A percentile compares a stretch with the other conserved stretches of the same genome.
phyloP scores from a whole-genome alignment of 2,329 filamentous ascomycete species.

The Trichoderma sp. region DNA sequence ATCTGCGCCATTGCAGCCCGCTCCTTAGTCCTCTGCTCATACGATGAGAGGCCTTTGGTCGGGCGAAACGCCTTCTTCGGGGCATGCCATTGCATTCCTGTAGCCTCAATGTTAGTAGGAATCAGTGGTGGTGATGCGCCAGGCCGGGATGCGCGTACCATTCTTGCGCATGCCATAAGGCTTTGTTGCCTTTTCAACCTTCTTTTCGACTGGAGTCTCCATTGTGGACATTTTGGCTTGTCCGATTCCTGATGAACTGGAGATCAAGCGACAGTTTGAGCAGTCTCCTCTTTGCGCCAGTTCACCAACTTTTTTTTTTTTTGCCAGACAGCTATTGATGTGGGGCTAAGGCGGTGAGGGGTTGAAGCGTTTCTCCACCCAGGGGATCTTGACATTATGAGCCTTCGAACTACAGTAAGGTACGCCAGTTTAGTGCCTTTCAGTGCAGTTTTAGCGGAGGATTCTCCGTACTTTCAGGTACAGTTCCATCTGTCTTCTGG shows the following conservation, averaged over 20 bases:
- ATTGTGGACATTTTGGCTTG: conserved; percentile 7
- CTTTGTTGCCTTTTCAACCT: conserved; percentile 38
- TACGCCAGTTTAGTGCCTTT: neutral
- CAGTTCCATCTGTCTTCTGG: neutral
- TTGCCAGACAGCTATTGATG: neutral
- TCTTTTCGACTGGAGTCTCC: conserved; percentile 29
- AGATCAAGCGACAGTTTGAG: neutral
- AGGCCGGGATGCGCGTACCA: conserved; percentile 51
- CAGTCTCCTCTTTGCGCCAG: neutral
- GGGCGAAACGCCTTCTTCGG: conserved; percentile 84
- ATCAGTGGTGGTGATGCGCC: neutral
- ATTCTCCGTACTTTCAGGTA: neutral
- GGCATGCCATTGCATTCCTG: conserved; percentile 94
- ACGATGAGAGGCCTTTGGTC: conserved; percentile 71
- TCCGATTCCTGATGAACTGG: neutral
- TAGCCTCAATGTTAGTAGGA: neutral
- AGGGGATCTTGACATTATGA: neutral
- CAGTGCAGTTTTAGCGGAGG: neutral
- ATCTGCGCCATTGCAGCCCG: conserved; percentile 69
- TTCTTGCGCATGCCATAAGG: conserved; percentile 74
- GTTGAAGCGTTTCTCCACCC: neutral
- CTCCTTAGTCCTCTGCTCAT: conserved; percentile 69
- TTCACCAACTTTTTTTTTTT: conserved; percentile 13
- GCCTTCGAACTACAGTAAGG: neutral
- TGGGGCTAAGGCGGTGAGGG: conserved; percentile 13